phyloP scores from a whole-genome alignment of 148 eudicot genomes.

The Cornus kousa region DNA sequence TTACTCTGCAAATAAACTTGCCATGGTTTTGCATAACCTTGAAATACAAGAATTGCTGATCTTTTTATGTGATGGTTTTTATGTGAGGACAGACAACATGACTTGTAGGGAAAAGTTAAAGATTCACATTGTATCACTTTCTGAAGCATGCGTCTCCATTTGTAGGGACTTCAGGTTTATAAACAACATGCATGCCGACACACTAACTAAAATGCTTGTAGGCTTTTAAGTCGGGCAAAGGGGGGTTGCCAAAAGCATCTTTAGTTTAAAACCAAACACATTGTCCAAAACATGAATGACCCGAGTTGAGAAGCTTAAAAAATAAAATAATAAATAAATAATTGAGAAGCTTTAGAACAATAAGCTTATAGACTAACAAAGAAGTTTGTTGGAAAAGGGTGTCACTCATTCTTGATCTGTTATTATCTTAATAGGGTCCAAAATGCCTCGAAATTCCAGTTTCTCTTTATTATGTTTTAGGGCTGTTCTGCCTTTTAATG shows the following conservation, averaged over 20 bases:
- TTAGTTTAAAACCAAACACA: neutral
- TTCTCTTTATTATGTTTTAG: neutral
- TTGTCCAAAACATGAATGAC: neutral
- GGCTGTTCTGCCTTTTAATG: neutral
- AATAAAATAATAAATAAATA: no score
- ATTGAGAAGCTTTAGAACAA: no score
- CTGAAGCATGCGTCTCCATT: neutral
- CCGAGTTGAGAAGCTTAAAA: neutral
- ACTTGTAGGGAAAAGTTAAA: no score
- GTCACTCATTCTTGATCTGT: neutral
- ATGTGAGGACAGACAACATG: no score
- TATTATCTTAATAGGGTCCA: slow-evolving; percentile 7
- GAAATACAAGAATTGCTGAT: neutral
- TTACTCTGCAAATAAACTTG: neutral
- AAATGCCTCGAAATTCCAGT: neutral
- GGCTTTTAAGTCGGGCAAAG: neutral
- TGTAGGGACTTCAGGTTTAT: neutral
- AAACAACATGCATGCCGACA: neutral
- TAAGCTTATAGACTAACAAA: neutral
- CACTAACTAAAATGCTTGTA: neutral
- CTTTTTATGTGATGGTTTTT: neutral
- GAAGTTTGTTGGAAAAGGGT: neutral
- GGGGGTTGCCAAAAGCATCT: neutral
- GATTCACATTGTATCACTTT: neutral
- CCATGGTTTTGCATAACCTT: neutral